Evolutionary conservation across 805 yeast species (phyloP), one percentile per base, ranked within the genome.

Genomic region (Suhomyces sp.): DNA sequence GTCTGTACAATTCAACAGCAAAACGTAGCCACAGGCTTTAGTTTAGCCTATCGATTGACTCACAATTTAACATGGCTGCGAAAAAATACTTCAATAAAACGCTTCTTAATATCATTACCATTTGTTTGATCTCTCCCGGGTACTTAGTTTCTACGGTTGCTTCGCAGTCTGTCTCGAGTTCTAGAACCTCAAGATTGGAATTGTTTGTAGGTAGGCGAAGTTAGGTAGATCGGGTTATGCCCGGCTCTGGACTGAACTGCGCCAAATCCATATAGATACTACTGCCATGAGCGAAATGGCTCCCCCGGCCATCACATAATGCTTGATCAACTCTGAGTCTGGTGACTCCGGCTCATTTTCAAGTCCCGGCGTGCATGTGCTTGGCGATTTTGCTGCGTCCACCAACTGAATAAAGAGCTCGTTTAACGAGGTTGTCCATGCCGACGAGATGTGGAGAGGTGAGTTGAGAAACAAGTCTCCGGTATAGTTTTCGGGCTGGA

Each of bases 401-500:
- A 92, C 96, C 21, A 94, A 67, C 60, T 89, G 96, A 22, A 87
- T 85, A 64, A 93, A 88, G 19, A 94, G 72, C 59, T 96, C 98
- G 55, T 84, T 83, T 35, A 93, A 66, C 0, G 97, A 89, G 1
- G 96, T 80, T 1, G 89, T 78, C 99, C 99, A 94, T 10, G 84
- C 78, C 0, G 96, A 87, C 0, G 96, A 89, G 1, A 93, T 87
- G 63, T 94, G 98, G 55, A 94, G 69, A 0, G 99, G 99, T 3
- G 94, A 88, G 9, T 85, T 84, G 13, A 94, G 65, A 52, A 68
- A 75, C 5, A 91, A 67, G 4, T 80, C 76, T 25, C 89, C 74
- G 0, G 97, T 85, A 62, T 85, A 91, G 24, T 83, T 85, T 59
- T 94, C 98, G 0, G 99, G 99, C 63, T 89, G 97, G 5, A 79